Evolutionary conservation across 768 basidiomycete species (phyloP).

Genomic region (Leccinum longicurvipes): DNA sequence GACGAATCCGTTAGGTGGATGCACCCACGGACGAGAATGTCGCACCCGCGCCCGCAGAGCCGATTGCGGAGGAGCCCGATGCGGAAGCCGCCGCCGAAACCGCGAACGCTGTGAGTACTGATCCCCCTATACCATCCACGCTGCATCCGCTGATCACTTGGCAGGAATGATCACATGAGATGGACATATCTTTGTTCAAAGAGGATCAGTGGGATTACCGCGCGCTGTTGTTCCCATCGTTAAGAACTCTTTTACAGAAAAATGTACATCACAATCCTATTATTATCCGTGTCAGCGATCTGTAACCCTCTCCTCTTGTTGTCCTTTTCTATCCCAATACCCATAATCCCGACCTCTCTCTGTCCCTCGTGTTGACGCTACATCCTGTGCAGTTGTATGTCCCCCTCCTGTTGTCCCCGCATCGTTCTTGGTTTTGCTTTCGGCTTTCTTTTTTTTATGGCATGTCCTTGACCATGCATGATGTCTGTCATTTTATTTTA

Average conservation of each 20-base stretch:
- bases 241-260: conserved; percentile 23
- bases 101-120: conserved; percentile 27
- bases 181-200: conserved; percentile 11
- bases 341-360: conserved; percentile 10
- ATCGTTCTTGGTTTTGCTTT: conserved; percentile 27
- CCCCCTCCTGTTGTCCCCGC: conserved; percentile 1
- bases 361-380: conserved; percentile 8
- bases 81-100: conserved; percentile 40
- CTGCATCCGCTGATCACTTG: neutral
- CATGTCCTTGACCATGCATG: conserved; percentile 7
- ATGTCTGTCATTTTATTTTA: conserved; percentile 12
- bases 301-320: conserved; percentile 21
- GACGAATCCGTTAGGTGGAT: conserved; percentile 26
- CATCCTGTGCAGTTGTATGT: conserved; percentile 21
- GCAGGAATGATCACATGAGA: conserved; percentile 21
- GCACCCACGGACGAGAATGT: conserved; percentile 38
- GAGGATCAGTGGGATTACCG: conserved; percentile 11
- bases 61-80: conserved; percentile 58
- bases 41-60: conserved; percentile 37
- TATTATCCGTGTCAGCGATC: conserved; percentile 31
- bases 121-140: neutral
- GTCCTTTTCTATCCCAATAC: conserved; percentile 12
- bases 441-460: conserved; percentile 10
- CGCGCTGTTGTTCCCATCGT: conserved; percentile 11
- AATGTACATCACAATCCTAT: conserved; percentile 33